These are phyloP conservation scores for Penicillium sp. DNA, from an alignment of 2,329 filamentous ascomycete species.

Conservation along the genomic window DNA sequence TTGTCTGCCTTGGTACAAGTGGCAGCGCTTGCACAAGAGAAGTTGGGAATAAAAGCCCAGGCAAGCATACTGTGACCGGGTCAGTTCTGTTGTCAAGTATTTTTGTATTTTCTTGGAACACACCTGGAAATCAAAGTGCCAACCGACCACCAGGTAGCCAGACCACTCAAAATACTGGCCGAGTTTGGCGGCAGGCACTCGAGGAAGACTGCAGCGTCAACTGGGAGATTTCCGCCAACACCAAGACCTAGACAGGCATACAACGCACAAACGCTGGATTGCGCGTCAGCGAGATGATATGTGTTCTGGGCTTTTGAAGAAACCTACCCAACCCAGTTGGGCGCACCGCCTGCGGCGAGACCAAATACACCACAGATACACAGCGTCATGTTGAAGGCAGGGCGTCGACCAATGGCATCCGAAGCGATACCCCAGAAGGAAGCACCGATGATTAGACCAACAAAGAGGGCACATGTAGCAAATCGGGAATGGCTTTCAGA, in stretches of 20 bases:
- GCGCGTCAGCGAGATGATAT: neutral
- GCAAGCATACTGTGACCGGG: conserved; percentile 50
- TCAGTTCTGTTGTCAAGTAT: neutral
- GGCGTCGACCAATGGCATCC: conserved; percentile 72
- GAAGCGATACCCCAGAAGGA: conserved; percentile 77
- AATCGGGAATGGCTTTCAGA: conserved; percentile 71
- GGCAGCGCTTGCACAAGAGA: conserved; percentile 46
- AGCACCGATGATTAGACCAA: conserved; percentile 73
- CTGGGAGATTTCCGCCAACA: conserved; percentile 65
- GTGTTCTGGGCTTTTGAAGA: neutral
- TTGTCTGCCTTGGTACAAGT: conserved; percentile 53
- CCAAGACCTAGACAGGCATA: conserved; percentile 65
- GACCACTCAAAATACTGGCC: conserved; percentile 70
- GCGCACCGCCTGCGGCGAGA: conserved; percentile 65
- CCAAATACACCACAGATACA: conserved; percentile 73
- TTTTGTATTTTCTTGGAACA: conserved; percentile 1
- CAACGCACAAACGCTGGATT: conserved; percentile 53
- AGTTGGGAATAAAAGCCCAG: conserved; percentile 73
- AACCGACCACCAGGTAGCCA: conserved; percentile 86
- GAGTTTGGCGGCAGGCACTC: conserved; percentile 77
- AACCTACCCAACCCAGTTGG: conserved; percentile 59
- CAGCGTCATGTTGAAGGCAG: conserved; percentile 77
- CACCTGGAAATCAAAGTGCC: conserved; percentile 68
- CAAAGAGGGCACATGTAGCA: conserved; percentile 72
- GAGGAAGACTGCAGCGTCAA: conserved; percentile 62